Evolutionary conservation across 75 land plant genomes (phyloP).

Genomic region (Chamaecyparis obtusa): DNA sequence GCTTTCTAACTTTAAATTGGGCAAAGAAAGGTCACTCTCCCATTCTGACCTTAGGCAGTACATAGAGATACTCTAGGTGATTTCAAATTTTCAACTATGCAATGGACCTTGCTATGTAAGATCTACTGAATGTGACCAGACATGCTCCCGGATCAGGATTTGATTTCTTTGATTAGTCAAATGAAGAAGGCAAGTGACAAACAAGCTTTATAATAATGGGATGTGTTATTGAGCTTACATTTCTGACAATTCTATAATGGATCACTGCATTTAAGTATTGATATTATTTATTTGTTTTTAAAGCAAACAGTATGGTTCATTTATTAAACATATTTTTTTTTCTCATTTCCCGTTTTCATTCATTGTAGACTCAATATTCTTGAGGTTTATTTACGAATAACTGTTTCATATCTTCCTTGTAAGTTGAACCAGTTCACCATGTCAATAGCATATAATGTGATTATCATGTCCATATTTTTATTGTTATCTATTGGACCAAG

Average conservation of each 20-base stretch:
- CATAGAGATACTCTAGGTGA: background rate
- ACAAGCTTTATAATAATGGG: background rate
- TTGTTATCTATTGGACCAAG: background rate
- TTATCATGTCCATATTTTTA: background rate
- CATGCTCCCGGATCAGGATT: background rate
- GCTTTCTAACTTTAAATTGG: background rate
- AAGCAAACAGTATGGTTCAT: background rate
- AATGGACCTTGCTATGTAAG: background rate
- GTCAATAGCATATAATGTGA: background rate
- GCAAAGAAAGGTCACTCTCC: background rate
- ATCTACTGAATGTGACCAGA: background rate
- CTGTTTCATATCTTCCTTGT: background rate
- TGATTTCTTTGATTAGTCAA: background rate
- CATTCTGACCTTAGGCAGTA: background rate
- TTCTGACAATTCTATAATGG: background rate
- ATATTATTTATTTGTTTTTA: background rate
- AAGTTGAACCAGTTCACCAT: background rate
- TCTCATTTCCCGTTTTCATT: background rate
- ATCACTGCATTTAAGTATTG: background rate
- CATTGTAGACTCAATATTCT: background rate
- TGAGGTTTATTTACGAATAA: background rate
- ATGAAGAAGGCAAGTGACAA: background rate
- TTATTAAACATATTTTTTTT: background rate
- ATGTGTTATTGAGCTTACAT: background rate
- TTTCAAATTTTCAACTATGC: background rate